These are phyloP conservation scores for Paxillus involutus DNA, from an alignment of 768 basidiomycete genomes.

Conservation along the genomic window DNA sequence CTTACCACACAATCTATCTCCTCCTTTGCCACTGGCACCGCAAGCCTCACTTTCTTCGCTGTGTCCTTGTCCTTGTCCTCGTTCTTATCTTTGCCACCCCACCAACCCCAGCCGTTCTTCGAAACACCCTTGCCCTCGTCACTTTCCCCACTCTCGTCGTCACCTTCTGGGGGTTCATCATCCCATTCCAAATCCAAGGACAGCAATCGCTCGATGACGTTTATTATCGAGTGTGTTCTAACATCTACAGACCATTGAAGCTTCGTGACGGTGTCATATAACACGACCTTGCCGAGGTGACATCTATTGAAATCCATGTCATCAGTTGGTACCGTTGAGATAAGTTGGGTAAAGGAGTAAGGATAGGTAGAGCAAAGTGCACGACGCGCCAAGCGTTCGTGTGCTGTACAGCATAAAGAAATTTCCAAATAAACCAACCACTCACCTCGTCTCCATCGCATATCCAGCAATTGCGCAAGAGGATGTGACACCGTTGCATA, in stretches of 20 bases:
- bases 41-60: conserved; percentile 21
- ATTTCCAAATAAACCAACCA: background rate
- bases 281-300: conserved; percentile 79
- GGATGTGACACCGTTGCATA: conserved; percentile 75
- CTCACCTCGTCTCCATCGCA: conserved; percentile 72
- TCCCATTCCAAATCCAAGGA: conserved; percentile 55
- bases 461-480: conserved; percentile 83
- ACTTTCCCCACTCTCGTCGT: background rate
- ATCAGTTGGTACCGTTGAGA: background rate
- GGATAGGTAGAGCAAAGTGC: no score
- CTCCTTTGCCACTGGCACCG: conserved; percentile 48
- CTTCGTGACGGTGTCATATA: conserved; percentile 84
- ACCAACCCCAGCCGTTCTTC: conserved; percentile 23
- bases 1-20: conserved; percentile 68
- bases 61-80: conserved; percentile 24
- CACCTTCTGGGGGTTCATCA: conserved; percentile 18
- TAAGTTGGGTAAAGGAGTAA: background rate
- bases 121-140: background rate
- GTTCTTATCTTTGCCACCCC: conserved; percentile 32
- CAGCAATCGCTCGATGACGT: conserved; percentile 67
- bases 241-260: conserved; percentile 79
- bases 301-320: conserved; percentile 45
- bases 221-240: conserved; percentile 68
- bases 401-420: no score
- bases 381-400: no score